These are phyloP conservation scores for Sporothrix luriei DNA, from an alignment of 2,329 filamentous ascomycete species.

Conservation along the genomic window DNA sequence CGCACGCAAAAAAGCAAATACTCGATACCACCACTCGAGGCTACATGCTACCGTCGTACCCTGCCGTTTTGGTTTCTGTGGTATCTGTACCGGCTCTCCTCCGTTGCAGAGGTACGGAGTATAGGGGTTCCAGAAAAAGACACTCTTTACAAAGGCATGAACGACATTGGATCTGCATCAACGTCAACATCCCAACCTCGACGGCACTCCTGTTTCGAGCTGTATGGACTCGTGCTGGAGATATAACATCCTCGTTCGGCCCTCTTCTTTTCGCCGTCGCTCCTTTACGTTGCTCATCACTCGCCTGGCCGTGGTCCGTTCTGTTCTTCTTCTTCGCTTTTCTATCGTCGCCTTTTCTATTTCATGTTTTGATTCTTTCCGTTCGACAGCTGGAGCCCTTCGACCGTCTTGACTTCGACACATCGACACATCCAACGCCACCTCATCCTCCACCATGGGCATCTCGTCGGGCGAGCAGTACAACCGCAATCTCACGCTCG, in stretches of 20 bases:
- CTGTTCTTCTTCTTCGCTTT: not conserved
- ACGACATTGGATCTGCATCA: not conserved
- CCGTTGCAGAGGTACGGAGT: not conserved
- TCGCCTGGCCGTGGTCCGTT: constrained; percentile 11
- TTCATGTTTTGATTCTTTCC: not conserved
- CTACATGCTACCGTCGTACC: constrained; percentile 6
- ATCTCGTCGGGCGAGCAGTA: constrained; percentile 23
- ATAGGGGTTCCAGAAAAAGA: not conserved
- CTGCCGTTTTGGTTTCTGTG: not conserved
- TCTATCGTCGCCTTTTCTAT: not conserved
- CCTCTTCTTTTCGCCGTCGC: not conserved
- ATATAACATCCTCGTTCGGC: constrained; percentile 9
- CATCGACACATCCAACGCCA: not conserved
- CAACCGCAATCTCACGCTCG: constrained; percentile 32
- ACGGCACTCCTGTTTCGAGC: not conserved
- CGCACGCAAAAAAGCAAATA: constrained; percentile 11
- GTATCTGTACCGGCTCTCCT: not conserved
- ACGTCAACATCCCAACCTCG: not conserved
- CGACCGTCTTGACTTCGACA: not conserved
- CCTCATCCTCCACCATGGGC: not conserved
- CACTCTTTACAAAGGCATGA: not conserved
- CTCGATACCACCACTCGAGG: constrained; percentile 17
- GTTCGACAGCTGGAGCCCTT: not conserved
- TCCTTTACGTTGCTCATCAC: not conserved
- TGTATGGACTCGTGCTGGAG: not conserved